Base-by-base conservation (phyloP, 1,284 basidiomycete species). In the Ceratobasidium theobromae region DNA sequence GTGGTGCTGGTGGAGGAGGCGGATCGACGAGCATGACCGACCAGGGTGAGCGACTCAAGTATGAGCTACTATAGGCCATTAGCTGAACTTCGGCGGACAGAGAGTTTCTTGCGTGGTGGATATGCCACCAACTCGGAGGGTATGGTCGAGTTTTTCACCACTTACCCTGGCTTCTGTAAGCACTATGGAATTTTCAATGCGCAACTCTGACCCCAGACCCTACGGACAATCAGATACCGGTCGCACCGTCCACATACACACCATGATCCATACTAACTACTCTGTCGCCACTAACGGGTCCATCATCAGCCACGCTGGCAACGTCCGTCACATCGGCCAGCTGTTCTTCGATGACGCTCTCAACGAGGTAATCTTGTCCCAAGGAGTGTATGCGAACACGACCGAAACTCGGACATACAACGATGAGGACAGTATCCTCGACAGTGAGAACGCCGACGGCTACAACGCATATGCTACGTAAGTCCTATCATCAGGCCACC, bases 121-220 rank as follows among this genome's bases (percentile, higher is more conserved):
- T 86, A 82, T 79, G 80, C 84, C 0, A 89, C 88, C 0, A 83
- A 88, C 75, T 75, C 75, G 67, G 83, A 85, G 69, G 88, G 88
- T 23, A 84, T 89, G 16, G 82, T 82, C 0, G 82, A 86, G 68
- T 86, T 89, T 70, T 83, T 79, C 78, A 82, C 83, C 21, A 85
- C 88, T 71, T 88, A 86, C 77, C 87, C 88, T 8, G 88, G 86
- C 0, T 88, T 77, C 23, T 62, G 57, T 62, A 21, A 62, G 57
- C 16, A 38, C 4, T 23, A 49, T 3, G 46, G 4, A 27, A 16
- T 6, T 49, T 14, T 21, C 46, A 23, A 73, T 78, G 76, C 69
- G 72, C 72, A 12, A n/a, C 5, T 28, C 23, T 18, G 18, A 57
- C 16, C 23, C 30, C 45, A 14, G 12, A 35, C 76, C 66, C 83